Evolutionary conservation across 768 basidiomycete species (phyloP).

Genomic region (Ramaria rubella): DNA sequence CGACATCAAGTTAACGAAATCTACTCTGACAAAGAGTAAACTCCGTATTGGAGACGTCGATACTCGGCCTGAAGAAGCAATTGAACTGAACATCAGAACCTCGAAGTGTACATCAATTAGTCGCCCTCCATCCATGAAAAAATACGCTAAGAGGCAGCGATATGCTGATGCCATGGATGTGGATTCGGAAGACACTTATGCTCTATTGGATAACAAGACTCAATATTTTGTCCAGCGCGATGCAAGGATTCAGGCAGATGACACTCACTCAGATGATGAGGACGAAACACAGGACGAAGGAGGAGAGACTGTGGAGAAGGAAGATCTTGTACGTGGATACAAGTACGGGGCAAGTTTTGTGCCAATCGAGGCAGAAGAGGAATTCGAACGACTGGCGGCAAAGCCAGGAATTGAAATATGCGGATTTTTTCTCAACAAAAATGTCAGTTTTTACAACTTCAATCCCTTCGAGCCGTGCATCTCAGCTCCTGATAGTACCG

Average conservation of each 20-base stretch:
- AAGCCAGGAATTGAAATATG: conserved; percentile 82
- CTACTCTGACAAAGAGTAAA: conserved; percentile 52
- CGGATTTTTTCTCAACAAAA: conserved; percentile 66
- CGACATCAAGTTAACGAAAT: conserved; percentile 62
- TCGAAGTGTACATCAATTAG: conserved; percentile 74
- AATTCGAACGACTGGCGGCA: conserved; percentile 68
- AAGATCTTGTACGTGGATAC: conserved; percentile 74
- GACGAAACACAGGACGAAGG: conserved; percentile 9
- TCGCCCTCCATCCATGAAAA: conserved; percentile 73
- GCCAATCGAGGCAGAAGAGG: conserved; percentile 72
- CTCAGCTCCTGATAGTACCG: conserved; percentile 51
- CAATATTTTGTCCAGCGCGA: conserved; percentile 54
- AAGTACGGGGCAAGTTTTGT: conserved; percentile 88
- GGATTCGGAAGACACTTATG: conserved; percentile 24
- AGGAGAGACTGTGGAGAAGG: conserved; percentile 47
- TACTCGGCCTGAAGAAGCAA: conserved; percentile 56
- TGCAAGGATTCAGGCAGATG: conserved; percentile 25
- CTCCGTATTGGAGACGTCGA: conserved; percentile 77
- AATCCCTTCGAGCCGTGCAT: not conserved
- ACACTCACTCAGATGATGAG: conserved; percentile 38
- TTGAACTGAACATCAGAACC: conserved; percentile 67
- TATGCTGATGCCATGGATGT: conserved; percentile 24
- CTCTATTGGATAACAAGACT: conserved; percentile 36
- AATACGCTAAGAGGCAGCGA: conserved; percentile 38
- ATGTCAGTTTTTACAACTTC: conserved; percentile 38